A percentile compares a stretch with the other conserved stretches of the same genome.
Evolutionary conservation across 2,329 filamentous ascomycete genomes (phyloP).

Genomic region (Berkeleyomyces rouxiae): DNA sequence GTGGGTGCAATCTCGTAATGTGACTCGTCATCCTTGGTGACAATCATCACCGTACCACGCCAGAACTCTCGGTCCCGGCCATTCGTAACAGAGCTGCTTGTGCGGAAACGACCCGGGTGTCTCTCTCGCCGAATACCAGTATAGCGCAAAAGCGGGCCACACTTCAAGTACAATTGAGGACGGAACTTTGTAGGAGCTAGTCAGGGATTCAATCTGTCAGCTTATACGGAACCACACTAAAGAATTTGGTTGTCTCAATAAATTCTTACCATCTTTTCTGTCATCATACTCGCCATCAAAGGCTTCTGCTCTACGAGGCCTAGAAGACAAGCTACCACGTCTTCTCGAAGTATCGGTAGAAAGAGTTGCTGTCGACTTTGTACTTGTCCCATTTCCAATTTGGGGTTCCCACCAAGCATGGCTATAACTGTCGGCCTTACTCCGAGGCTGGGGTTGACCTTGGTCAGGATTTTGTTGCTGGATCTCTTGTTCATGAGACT

Average conservation of each 20-base stretch:
- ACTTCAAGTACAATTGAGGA: conserved; percentile 70
- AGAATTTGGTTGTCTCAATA: neutral
- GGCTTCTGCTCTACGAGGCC: conserved; percentile 40
- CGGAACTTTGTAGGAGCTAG: conserved; percentile 57
- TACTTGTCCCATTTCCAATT: neutral
- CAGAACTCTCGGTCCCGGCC: conserved; percentile 56
- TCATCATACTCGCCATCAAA: conserved; percentile 55
- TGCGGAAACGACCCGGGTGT: conserved; percentile 23
- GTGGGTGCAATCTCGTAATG: conserved; percentile 66
- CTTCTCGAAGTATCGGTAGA: conserved; percentile 19
- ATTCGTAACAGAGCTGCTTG: conserved; percentile 10
- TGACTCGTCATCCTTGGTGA: conserved; percentile 71
- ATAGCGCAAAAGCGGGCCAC: conserved; percentile 79
- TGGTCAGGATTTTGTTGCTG: conserved; percentile 4
- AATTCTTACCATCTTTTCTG: conserved; percentile 30
- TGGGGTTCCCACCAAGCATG: conserved; percentile 63
- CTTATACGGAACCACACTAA: neutral
- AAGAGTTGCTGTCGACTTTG: neutral
- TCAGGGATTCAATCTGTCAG: neutral
- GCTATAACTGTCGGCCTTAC: conserved; percentile 19
- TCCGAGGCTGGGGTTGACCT: neutral
- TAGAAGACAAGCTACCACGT: conserved; percentile 30
- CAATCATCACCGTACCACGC: conserved; percentile 90
- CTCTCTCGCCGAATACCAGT: conserved; percentile 61
- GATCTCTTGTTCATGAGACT: conserved; percentile 8